A percentile compares a stretch with the other conserved stretches of the same genome.
These are phyloP conservation scores for Komagataella pseudopastoris DNA, from an alignment of 805 yeast genomes.

Conservation along the genomic window DNA sequence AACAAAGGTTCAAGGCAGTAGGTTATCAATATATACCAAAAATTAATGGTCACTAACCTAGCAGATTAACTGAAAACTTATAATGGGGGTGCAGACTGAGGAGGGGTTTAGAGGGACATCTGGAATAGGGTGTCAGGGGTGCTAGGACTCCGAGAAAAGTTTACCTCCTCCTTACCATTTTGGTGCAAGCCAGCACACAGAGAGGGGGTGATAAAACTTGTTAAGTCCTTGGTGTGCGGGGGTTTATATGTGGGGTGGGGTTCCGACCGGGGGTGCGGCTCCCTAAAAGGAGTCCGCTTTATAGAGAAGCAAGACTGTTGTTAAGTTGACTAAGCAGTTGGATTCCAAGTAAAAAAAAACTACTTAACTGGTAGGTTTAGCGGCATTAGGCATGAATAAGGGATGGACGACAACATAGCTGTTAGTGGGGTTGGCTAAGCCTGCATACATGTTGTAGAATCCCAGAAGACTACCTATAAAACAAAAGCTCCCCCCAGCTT, in stretches of 20 bases:
- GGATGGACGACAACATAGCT: slow-evolving; percentile 42
- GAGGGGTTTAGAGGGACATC: not conserved
- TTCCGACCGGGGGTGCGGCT: not conserved
- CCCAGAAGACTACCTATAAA: slow-evolving; percentile 27
- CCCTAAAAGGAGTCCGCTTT: not conserved
- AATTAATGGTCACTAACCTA: not conserved
- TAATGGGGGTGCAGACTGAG: not conserved
- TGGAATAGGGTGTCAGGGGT: not conserved
- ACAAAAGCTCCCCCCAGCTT: slow-evolving; percentile 39
- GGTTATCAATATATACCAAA: not conserved
- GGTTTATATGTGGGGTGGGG: not conserved
- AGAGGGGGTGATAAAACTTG: not conserved
- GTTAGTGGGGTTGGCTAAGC: slow-evolving; percentile 35
- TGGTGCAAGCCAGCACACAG: not conserved
- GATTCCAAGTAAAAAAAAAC: not conserved
- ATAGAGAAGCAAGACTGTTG: not conserved
- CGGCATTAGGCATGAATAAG: slow-evolving; percentile 30
- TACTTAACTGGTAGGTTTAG: slow-evolving; percentile 3
- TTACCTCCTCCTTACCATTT: not conserved
- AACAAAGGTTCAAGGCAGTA: not conserved
- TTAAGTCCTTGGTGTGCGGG: not conserved
- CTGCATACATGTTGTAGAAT: slow-evolving; percentile 33
- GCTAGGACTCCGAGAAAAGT: not conserved
- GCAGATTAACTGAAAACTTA: not conserved
- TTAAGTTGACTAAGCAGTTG: not conserved